Conservation (phyloP, 345 rosid genomes). For the Diplotaxis tenuifolia region DNA sequence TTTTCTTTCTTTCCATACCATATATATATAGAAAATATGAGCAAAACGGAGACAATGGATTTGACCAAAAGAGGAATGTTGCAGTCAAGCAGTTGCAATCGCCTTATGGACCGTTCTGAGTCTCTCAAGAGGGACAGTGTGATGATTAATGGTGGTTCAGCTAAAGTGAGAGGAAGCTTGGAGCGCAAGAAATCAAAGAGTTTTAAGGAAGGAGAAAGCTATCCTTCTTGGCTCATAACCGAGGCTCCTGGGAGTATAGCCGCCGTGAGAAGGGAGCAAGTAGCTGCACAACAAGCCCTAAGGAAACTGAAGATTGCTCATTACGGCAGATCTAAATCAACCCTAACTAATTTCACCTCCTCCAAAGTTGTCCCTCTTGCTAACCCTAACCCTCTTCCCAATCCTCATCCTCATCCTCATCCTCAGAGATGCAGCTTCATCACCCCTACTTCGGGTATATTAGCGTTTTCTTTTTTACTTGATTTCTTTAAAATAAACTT, state of each 20-base stretch:
- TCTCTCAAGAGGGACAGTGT: conserved; percentile 25
- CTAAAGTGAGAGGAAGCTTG: conserved; percentile 26
- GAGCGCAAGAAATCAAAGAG: conserved; percentile 39
- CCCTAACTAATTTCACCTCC: conserved; percentile 20
- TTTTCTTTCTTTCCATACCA: not conserved
- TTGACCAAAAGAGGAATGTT: conserved; percentile 28
- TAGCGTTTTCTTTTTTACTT: not conserved
- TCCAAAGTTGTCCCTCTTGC: conserved; percentile 34
- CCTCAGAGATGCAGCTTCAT: conserved; percentile 64
- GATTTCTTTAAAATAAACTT: too few relatives aligned
- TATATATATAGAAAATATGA: conserved; percentile 14
- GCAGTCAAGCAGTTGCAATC: conserved; percentile 26
- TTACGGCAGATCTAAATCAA: conserved; percentile 65
- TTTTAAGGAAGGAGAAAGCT: conserved; percentile 34
- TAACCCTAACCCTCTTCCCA: conserved; percentile 18
- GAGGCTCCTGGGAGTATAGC: conserved; percentile 67
- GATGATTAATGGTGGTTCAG: conserved; percentile 15
- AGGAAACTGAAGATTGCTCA: conserved; percentile 52
- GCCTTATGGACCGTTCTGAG: conserved; percentile 21
- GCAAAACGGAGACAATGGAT: conserved; percentile 24
- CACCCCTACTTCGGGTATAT: conserved; percentile 61
- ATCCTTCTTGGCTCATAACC: conserved; percentile 33
- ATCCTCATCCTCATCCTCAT: conserved; percentile 4
- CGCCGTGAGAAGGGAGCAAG: conserved; percentile 62
- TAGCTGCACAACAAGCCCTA: conserved; percentile 54